phyloP scores from a whole-genome alignment of 257 asterid genomes.

The Plectranthus barbatus region DNA sequence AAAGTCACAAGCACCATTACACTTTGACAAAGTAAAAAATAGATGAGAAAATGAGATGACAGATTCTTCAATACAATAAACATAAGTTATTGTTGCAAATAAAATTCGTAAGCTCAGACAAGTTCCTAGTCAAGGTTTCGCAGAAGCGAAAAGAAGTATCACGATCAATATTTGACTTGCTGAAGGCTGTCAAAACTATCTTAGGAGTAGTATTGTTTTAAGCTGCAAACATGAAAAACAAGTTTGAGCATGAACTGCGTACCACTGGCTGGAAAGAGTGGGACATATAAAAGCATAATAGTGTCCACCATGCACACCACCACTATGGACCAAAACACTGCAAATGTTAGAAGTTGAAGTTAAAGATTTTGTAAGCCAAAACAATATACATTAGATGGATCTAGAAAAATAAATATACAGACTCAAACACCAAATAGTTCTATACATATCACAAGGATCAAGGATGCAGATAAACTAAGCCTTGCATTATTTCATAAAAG shows the following conservation, averaged over 20 bases:
- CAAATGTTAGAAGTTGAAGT: conserved; percentile 12
- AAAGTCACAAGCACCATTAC: background rate
- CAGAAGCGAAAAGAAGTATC: background rate
- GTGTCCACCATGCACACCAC: conserved; percentile 49
- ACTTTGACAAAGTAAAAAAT: background rate
- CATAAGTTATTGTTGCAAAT: background rate
- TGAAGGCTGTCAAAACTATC: conserved; percentile 1
- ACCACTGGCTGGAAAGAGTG: conserved; percentile 43
- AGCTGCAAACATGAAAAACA: conserved; percentile 3
- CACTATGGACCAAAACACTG: conserved; percentile 55
- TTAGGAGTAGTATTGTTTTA: background rate
- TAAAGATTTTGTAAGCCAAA: background rate
- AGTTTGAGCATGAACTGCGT: conserved; percentile 16
- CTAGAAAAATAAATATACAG: conserved; percentile 3
- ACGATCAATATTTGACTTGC: conserved; percentile 4
- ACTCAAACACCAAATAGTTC: conserved; percentile 8
- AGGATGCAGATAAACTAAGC: background rate
- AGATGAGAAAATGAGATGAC: background rate
- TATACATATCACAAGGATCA: background rate
- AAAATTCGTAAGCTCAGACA: background rate
- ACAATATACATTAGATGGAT: background rate
- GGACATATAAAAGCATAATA: conserved; percentile 42
- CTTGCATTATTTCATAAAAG: background rate
- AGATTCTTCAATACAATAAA: background rate
- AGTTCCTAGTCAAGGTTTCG: background rate